Percentiles rank a stretch among this genome's conserved stretches.
Conservation (phyloP, 2,329 filamentous ascomycete species). For the Blastomyces percursus region DNA sequence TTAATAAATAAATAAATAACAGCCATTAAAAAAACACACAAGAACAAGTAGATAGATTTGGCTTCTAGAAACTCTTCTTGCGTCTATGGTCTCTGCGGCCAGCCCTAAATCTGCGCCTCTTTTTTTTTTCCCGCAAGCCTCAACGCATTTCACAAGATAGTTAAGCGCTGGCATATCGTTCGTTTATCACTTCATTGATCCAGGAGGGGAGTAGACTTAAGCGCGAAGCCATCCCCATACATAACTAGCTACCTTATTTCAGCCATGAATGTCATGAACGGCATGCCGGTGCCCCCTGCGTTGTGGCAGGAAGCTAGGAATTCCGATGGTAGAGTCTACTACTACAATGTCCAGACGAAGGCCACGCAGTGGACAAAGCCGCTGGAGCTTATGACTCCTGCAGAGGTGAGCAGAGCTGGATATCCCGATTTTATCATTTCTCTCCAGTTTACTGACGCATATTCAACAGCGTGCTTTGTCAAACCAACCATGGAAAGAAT, state of each 20-base stretch:
- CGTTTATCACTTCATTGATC: neutral
- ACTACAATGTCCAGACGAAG: constrained; percentile 78
- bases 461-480: constrained; percentile 58
- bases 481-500: constrained; percentile 85
- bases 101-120: neutral
- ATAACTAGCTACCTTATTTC: neutral
- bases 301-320: constrained; percentile 74
- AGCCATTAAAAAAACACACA: neutral
- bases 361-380: constrained; percentile 92
- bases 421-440: constrained; percentile 10
- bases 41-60: neutral
- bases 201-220: neutral
- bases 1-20: neutral
- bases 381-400: constrained; percentile 70
- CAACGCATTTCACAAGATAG: neutral
- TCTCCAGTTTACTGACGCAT: constrained; percentile 8
- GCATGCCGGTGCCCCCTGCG: constrained; percentile 40
- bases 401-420: constrained; percentile 51
- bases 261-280: constrained; percentile 45
- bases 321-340: constrained; percentile 75
- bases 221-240: neutral
- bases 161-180: neutral
- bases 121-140: neutral
- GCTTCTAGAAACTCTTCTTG: neutral
- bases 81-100: neutral